Evolutionary conservation across 2,329 filamentous ascomycete genomes (phyloP), one percentile per base, ranked within the genome.

Genomic region (Xylaria multiplex): DNA sequence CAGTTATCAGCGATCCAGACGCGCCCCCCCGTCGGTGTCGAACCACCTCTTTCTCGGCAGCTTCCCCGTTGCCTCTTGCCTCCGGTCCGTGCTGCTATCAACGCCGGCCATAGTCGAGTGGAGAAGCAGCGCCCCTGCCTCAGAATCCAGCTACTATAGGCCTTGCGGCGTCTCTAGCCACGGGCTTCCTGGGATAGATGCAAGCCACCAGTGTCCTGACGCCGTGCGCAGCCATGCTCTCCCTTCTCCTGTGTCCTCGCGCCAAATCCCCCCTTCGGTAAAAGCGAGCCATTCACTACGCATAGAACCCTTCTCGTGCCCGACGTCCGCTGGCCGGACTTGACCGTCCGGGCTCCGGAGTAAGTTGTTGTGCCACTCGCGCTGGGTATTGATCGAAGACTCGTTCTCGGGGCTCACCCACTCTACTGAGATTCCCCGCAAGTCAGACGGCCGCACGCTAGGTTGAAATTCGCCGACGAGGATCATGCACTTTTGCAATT

Each of bases 181-280:
- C 7, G 45, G 43, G 32, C 56, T 59, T n/a, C 43, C 45, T 27
- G 2, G 19, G 22, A 27, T 11, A n/a, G 45, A 49, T 6, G 49
- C 56, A 11, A 59, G 45, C 43, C 56, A 49, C 56, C 56, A 59
- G 45, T 59, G 13, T 14, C 56, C 56, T 8, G 45, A 42, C 1
- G 32, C 11, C 11, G 56, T 49, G n/a, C 27, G n/a, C 13, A 49
- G 14, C 56, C 56, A 59, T 42, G 43, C 56, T 7, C 30, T 14
- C 19, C 45, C 56, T 24, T 59, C 45, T 24, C 35, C 49, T 27
- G 30, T 48, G 9, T 32, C 30, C 32, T 49, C 56, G 14, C 56
- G 56, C 56, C 56, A 59, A 6, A 52, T 52, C 16, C 49, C 24
- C 2, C 55, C 55, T 4, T 58, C 55, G 43, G 43, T 11, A 7